phyloP scores from a whole-genome alignment of 768 basidiomycete genomes.

The Mycena belliarum region DNA sequence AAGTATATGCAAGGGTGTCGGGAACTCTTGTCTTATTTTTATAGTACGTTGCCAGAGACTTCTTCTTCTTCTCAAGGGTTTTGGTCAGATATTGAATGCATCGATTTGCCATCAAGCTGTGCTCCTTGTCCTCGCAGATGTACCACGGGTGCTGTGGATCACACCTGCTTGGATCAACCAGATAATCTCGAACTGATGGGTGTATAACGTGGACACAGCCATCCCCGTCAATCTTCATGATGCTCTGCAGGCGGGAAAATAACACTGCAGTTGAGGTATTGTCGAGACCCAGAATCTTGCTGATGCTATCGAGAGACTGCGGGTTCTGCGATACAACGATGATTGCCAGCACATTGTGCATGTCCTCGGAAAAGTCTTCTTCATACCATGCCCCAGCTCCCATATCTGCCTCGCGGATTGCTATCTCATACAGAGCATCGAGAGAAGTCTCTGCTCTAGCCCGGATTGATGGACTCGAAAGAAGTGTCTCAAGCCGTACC shows the following conservation, averaged over 20 bases:
- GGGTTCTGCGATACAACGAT: background rate
- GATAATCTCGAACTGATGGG: conserved; percentile 4
- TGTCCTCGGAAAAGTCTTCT: background rate
- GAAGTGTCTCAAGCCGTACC: background rate
- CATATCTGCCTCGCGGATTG: background rate
- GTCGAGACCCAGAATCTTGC: background rate
- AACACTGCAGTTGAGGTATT: background rate
- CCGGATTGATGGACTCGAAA: background rate
- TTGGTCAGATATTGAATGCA: background rate
- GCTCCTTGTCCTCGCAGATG: background rate
- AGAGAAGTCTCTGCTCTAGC: background rate
- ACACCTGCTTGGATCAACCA: background rate
- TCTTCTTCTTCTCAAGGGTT: background rate
- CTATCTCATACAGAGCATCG: background rate
- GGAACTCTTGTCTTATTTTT: too few relatives aligned
- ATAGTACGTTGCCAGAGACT: background rate
- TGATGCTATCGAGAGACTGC: background rate
- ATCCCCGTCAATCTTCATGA: background rate
- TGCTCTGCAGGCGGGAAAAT: background rate
- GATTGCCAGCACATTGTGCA: background rate
- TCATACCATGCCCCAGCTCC: background rate
- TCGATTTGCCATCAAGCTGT: background rate
- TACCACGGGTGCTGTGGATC: background rate
- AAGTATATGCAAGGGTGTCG: background rate
- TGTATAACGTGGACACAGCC: background rate